A percentile compares a stretch with the other conserved stretches of the same genome.
phyloP scores from a whole-genome alignment of 2,329 filamentous ascomycete species.

The Hymenoscyphus albidus region DNA sequence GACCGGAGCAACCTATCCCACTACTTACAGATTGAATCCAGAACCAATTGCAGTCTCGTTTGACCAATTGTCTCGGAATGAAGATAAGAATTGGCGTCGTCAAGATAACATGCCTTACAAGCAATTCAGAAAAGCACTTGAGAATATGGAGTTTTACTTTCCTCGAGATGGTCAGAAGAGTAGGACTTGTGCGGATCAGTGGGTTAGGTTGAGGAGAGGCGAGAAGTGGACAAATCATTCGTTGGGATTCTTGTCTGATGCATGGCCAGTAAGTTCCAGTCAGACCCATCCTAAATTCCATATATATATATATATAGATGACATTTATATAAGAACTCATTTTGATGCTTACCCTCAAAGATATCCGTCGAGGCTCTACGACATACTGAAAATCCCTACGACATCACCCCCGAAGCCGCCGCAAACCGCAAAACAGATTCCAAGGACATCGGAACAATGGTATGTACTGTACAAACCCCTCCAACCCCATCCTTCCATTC shows the following conservation, averaged over 20 bases:
- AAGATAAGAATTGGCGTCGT: slow-evolving; percentile 45
- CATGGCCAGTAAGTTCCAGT: slow-evolving; percentile 44
- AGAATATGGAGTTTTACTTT: slow-evolving; percentile 49
- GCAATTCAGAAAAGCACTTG: slow-evolving; percentile 35
- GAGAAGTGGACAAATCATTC: slow-evolving; percentile 60
- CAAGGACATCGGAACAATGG: neutral
- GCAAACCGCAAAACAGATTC: slow-evolving; percentile 10
- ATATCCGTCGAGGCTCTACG: slow-evolving; percentile 55
- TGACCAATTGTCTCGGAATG: slow-evolving; percentile 39
- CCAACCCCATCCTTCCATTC: neutral
- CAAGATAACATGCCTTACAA: slow-evolving; percentile 27
- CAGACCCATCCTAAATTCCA: slow-evolving; percentile 29
- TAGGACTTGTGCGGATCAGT: slow-evolving; percentile 54
- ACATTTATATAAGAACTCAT: neutral
- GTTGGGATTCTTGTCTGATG: slow-evolving; percentile 64
- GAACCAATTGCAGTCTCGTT: slow-evolving; percentile 39
- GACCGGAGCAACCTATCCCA: slow-evolving; percentile 51
- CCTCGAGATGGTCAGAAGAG: slow-evolving; percentile 43
- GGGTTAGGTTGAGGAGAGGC: slow-evolving; percentile 58
- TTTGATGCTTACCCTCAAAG: neutral
- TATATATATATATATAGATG: neutral
- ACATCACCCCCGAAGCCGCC: slow-evolving; percentile 16
- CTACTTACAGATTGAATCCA: slow-evolving; percentile 47
- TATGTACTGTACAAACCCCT: neutral
- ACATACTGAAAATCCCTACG: slow-evolving; percentile 32